Percentiles rank a stretch among this genome's conserved stretches.
phyloP scores from a whole-genome alignment of 2,329 filamentous ascomycete species.

The Aureobasidium sp. region DNA sequence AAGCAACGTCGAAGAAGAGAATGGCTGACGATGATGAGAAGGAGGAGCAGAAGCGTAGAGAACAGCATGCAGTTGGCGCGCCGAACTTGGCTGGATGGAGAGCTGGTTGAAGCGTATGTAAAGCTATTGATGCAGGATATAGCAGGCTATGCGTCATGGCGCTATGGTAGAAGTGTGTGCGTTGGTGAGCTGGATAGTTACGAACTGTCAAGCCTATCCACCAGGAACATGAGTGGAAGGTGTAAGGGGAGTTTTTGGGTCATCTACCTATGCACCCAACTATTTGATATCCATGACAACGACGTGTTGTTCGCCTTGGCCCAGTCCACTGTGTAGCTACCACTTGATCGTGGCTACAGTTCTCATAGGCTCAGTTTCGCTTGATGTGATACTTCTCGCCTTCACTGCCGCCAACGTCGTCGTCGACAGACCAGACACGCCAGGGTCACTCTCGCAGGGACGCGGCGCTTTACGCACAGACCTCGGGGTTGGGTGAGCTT shows the following conservation, averaged over 20 bases:
- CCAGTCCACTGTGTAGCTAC: too few species aligned
- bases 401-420: neutral
- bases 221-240: neutral
- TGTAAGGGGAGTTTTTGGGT: neutral
- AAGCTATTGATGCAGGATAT: neutral
- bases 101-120: neutral
- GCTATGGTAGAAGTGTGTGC: neutral
- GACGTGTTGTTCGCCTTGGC: too few species aligned
- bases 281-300: neutral
- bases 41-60: constrained; percentile 20
- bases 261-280: neutral
- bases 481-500: neutral
- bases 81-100: constrained; percentile 27
- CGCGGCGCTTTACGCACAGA: neutral
- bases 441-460: neutral
- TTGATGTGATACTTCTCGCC: neutral
- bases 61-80: constrained; percentile 15
- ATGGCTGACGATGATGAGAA: constrained; percentile 18
- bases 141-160: neutral
- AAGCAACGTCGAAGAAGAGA: constrained; percentile 24
- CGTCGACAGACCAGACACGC: neutral
- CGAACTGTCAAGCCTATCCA: neutral
- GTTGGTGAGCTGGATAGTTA: neutral
- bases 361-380: neutral
- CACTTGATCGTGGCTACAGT: too few species aligned